Conservation (phyloP, 371 early-diverging fungal genomes). For the Mitosporidium daphniae region DNA sequence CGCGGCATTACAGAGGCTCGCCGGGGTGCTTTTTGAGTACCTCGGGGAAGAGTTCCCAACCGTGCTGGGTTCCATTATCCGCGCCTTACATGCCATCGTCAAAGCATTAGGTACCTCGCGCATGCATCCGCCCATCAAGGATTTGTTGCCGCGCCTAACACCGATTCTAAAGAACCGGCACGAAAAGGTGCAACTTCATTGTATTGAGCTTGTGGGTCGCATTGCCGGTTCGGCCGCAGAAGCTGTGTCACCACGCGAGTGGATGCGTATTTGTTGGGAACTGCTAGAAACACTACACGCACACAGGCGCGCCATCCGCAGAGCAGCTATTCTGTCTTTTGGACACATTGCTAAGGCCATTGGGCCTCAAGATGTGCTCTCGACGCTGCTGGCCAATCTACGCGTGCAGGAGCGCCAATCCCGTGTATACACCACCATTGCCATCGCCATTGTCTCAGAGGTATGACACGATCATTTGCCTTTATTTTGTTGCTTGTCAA, state of each 20-base stretch:
- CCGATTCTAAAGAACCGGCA: conserved; percentile 82
- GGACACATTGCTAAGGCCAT: conserved; percentile 94
- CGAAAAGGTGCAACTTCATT: conserved; percentile 74
- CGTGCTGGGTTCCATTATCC: conserved; percentile 61
- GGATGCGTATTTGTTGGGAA: conserved; percentile 95
- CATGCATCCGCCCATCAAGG: conserved; percentile 88
- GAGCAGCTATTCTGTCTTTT: conserved; percentile 74
- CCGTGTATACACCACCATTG: conserved; percentile 83
- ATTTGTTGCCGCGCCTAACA: conserved; percentile 61
- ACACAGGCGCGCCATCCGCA: conserved; percentile 63
- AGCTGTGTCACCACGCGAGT: conserved; percentile 75
- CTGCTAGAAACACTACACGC: conserved; percentile 72
- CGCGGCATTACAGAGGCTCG: conserved; percentile 50
- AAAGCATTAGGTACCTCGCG: conserved; percentile 78
- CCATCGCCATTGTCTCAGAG: conserved; percentile 45
- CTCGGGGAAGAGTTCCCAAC: conserved; percentile 92
- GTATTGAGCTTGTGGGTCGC: conserved; percentile 66
- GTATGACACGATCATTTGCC: too few species aligned
- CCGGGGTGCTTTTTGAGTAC: conserved; percentile 63
- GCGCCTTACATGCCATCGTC: conserved; percentile 53
- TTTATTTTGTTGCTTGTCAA: too few species aligned
- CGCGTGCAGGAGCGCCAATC: conserved; percentile 90
- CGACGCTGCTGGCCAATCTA: conserved; percentile 69
- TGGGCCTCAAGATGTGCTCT: conserved; percentile 88
- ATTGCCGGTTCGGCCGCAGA: conserved; percentile 92